phyloP scores from a whole-genome alignment of 768 basidiomycete species.

The Xerocomus spinulosus region DNA sequence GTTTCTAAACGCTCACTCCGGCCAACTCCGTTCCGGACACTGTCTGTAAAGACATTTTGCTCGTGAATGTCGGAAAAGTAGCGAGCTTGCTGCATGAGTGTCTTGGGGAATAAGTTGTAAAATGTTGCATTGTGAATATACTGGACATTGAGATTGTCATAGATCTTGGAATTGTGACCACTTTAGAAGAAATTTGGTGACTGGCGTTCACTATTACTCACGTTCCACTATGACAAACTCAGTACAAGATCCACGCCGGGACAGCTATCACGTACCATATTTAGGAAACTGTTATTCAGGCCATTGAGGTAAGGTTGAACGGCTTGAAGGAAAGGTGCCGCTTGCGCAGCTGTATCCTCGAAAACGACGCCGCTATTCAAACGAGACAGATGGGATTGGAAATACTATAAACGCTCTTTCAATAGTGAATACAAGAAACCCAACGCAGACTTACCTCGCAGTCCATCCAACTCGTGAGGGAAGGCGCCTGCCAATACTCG shows the following conservation, averaged over 20 bases:
- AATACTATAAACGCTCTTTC: slow-evolving; percentile 18
- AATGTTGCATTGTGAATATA: slow-evolving; percentile 78
- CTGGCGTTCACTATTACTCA: slow-evolving; percentile 31
- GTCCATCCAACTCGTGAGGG: slow-evolving; percentile 73
- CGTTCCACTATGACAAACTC: slow-evolving; percentile 53
- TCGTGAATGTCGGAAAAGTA: slow-evolving; percentile 76
- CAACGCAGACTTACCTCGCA: slow-evolving; percentile 39
- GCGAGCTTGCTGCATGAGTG: slow-evolving; percentile 65
- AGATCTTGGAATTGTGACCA: slow-evolving; percentile 44
- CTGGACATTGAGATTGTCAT: slow-evolving; percentile 71
- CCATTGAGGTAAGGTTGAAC: slow-evolving; percentile 66
- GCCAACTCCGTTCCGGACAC: slow-evolving; percentile 54
- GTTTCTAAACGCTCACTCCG: slow-evolving; percentile 51
- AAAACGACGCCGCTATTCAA: slow-evolving; percentile 36
- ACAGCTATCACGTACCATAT: slow-evolving; percentile 47
- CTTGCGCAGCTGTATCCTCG: slow-evolving; percentile 49
- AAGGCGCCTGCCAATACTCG: slow-evolving; percentile 53
- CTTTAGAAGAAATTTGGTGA: neutral
- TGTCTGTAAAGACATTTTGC: slow-evolving; percentile 63
- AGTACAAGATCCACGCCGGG: slow-evolving; percentile 5
- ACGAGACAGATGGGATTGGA: slow-evolving; percentile 21
- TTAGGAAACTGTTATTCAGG: slow-evolving; percentile 55
- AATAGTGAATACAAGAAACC: neutral
- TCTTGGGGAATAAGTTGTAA: slow-evolving; percentile 63
- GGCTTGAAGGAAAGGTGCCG: slow-evolving; percentile 59